phyloP scores from a whole-genome alignment of 495 filamentous ascomycete species.

The Jackrogersella minutella region DNA sequence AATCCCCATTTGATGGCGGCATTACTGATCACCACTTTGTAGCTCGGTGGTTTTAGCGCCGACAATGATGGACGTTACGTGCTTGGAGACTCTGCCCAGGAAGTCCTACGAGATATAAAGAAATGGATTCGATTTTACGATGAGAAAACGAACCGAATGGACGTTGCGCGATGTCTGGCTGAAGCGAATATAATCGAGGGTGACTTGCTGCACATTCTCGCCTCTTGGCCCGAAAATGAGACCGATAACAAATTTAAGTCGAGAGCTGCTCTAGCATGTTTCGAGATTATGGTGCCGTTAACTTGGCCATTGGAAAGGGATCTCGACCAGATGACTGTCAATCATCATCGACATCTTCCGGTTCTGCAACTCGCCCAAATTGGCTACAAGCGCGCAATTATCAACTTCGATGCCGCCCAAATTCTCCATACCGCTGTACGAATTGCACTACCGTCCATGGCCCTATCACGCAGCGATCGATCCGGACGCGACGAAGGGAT shows the following conservation, averaged over 20 bases:
- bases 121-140: slow-evolving; percentile 96
- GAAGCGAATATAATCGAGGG: slow-evolving; percentile 91
- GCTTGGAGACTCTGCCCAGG: slow-evolving; percentile 91
- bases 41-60: slow-evolving; percentile 88
- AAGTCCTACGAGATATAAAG: slow-evolving; percentile 89
- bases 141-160: slow-evolving; percentile 90
- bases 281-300: slow-evolving; percentile 91
- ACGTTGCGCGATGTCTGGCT: slow-evolving; percentile 91
- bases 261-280: slow-evolving; percentile 74
- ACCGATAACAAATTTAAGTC: slow-evolving; percentile 79
- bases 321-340: slow-evolving; percentile 79
- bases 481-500: slow-evolving; percentile 86
- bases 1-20: slow-evolving; percentile 6
- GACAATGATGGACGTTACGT: slow-evolving; percentile 80
- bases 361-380: slow-evolving; percentile 88
- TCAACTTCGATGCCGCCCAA: slow-evolving; percentile 77
- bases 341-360: slow-evolving; percentile 89
- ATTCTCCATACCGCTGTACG: slow-evolving; percentile 82
- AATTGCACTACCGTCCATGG: slow-evolving; percentile 88
- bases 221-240: slow-evolving; percentile 75
- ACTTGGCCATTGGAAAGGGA: slow-evolving; percentile 94
- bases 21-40: slow-evolving; percentile 33
- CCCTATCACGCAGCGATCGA: slow-evolving; percentile 76
- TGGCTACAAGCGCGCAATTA: slow-evolving; percentile 85
- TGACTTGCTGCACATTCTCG: slow-evolving; percentile 89